phyloP scores from a whole-genome alignment of 1,284 basidiomycete genomes.

The Pseudozyma tsukubaensis region DNA sequence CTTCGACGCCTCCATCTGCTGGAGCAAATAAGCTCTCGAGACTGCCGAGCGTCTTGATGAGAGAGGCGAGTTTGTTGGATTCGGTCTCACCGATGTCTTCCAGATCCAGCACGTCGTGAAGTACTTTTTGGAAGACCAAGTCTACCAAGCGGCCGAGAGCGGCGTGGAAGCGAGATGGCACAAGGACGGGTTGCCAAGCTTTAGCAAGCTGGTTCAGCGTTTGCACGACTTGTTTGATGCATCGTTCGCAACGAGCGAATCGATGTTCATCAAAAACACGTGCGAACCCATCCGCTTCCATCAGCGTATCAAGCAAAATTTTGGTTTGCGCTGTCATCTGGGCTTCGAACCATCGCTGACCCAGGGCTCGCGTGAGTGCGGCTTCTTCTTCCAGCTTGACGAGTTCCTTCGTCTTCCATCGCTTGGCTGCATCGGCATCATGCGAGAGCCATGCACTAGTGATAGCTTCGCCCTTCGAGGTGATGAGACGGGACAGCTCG shows the following conservation, averaged over 20 bases:
- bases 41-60: constrained; percentile 79
- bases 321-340: constrained; percentile 70
- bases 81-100: constrained; percentile 91
- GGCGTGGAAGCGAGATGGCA: constrained; percentile 56
- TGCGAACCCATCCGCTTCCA: constrained; percentile 78
- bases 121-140: constrained; percentile 76
- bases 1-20: constrained; percentile 66
- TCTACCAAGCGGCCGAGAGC: constrained; percentile 80
- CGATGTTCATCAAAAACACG: constrained; percentile 80
- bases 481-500: constrained; percentile 59
- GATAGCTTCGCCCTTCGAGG: constrained; percentile 65
- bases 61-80: constrained; percentile 82
- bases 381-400: constrained; percentile 48
- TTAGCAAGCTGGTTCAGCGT: constrained; percentile 77
- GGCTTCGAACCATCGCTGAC: constrained; percentile 52
- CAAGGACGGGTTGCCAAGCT: constrained; percentile 77
- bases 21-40: constrained; percentile 81
- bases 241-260: constrained; percentile 81
- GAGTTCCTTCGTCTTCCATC: constrained; percentile 23
- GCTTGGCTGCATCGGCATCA: constrained; percentile 21
- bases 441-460: constrained; percentile 11
- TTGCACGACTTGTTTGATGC: constrained; percentile 77
- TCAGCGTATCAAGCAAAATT: constrained; percentile 72
- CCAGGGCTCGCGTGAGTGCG: constrained; percentile 37
- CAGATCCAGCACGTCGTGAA: constrained; percentile 81